Percentiles rank a stretch among this genome's conserved stretches.
Conservation (phyloP, 192 early-diverging fungal genomes). For the Pilobolus umbonatus region DNA sequence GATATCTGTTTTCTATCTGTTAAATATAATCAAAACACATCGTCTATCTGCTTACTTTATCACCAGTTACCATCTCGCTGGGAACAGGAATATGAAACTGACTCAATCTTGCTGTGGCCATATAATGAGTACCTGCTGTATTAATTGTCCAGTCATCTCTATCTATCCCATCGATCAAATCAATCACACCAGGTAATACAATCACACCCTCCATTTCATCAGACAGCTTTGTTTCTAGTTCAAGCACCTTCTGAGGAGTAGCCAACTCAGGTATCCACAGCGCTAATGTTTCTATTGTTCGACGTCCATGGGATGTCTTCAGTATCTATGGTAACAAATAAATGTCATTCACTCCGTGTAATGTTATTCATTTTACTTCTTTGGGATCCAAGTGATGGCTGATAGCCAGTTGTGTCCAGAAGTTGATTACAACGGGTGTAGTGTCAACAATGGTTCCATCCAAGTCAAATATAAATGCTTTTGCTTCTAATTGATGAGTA, state of each 20-base stretch:
- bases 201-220: slow-evolving; percentile 38
- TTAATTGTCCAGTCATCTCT: slow-evolving; percentile 34
- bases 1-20: neutral
- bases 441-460: slow-evolving; percentile 53
- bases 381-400: slow-evolving; percentile 37
- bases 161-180: slow-evolving; percentile 27
- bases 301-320: slow-evolving; percentile 44
- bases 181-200: slow-evolving; percentile 40
- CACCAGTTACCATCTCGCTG: slow-evolving; percentile 22
- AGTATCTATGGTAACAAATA: slow-evolving; percentile 17
- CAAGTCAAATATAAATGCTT: slow-evolving; percentile 34
- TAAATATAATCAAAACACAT: neutral
- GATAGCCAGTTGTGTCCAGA: slow-evolving; percentile 38
- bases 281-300: slow-evolving; percentile 44
- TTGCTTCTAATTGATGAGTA: neutral
- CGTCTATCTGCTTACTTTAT: slow-evolving; percentile 11
- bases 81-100: slow-evolving; percentile 39
- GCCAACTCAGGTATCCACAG: slow-evolving; percentile 37
- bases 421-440: slow-evolving; percentile 41
- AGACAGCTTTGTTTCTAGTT: slow-evolving; percentile 19
- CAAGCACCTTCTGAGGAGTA: slow-evolving; percentile 15
- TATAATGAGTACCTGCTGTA: slow-evolving; percentile 40
- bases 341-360: neutral
- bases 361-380: slow-evolving; percentile 18
- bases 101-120: slow-evolving; percentile 35